Percentiles rank a stretch among this genome's conserved stretches.
Conservation (phyloP, 768 basidiomycete species). For the Leucogyrophana mollusca region DNA sequence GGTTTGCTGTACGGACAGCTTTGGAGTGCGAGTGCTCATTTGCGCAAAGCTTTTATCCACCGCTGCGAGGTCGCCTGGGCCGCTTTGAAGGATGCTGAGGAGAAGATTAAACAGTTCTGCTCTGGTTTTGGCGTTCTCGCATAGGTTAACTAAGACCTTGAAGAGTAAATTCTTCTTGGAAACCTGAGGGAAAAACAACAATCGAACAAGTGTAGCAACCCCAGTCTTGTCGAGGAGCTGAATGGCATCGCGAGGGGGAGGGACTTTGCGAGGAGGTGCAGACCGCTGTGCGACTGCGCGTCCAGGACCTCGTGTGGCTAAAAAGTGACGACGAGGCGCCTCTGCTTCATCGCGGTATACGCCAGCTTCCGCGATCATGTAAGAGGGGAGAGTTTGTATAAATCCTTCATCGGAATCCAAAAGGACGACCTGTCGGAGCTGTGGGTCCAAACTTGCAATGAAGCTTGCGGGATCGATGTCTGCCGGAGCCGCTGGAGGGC, state of each 20-base stretch:
- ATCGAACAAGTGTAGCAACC: conserved; percentile 83
- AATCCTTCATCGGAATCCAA: conserved; percentile 87
- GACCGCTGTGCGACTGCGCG: conserved; percentile 20
- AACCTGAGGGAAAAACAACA: conserved; percentile 96
- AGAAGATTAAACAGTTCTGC: conserved; percentile 93
- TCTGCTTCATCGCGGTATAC: conserved; percentile 59
- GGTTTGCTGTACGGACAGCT: conserved; percentile 38
- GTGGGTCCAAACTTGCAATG: conserved; percentile 88
- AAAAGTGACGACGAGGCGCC: conserved; percentile 33
- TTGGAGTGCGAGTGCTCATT: conserved; percentile 74
- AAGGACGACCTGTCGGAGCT: conserved; percentile 86
- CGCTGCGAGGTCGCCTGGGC: conserved; percentile 85
- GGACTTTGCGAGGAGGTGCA: conserved; percentile 45
- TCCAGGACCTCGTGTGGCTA: conserved; percentile 26
- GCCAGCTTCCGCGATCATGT: conserved; percentile 84
- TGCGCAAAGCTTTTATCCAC: conserved; percentile 95
- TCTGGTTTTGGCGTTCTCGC: conserved; percentile 91
- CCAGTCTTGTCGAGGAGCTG: conserved; percentile 90
- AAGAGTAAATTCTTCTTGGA: conserved; percentile 82
- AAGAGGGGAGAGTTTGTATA: conserved; percentile 75
- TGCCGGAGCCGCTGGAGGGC: conserved; percentile 41
- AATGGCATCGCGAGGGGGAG: conserved; percentile 79
- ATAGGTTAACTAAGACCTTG: conserved; percentile 90
- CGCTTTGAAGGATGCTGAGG: conserved; percentile 92
- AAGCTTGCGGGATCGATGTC: conserved; percentile 90